Evolutionary conservation across 2,329 filamentous ascomycete genomes (phyloP), one percentile per base, ranked within the genome.

Genomic region (Arachnopeziza araneosa): DNA sequence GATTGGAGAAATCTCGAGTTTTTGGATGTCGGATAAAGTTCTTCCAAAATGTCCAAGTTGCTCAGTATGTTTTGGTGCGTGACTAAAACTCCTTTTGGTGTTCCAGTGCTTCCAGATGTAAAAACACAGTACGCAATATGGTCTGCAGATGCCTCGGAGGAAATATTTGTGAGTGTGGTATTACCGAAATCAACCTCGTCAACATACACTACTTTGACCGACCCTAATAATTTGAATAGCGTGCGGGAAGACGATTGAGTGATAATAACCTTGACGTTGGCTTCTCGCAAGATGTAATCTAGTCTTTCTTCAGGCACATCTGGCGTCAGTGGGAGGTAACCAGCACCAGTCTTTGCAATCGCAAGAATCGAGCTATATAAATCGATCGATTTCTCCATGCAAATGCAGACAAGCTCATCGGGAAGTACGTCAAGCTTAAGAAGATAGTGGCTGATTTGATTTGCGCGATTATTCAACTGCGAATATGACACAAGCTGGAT

Each of bases 81-180:
- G 22, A 96, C 82, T 3, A 89, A 79, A 2, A 96, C 88, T 1
- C 90, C 90, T 69, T 96, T 96, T 0, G 90, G 91, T 1, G 77
- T 78, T 0, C 69, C 91, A 0, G 91, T 96, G 49, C 88, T 93
- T 2, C 92, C 92, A 24, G 89, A 92, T 0, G 90, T 96, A 71
- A 90, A 96, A 1, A 96, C 86, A 21, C 89, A 83, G 70, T 96
- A 96, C 7, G 90, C 87, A 1, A 90, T 8, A 44, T 66, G 61
- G 5, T 69, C 63, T 12, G 64, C 57, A 2, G 52, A 50, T 24
- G 59, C 63, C 30, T 32, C 60, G 14, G 52, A 24, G 49, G 57
- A 30, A 36, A 69, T 56, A 44, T 72, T 68, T 6, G 61, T 12
- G 1, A 50, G 36, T 17, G 68, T 58, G 26, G 63, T 61, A 1